Evolutionary conservation across 805 yeast genomes (phyloP), one percentile per base, ranked within the genome.

Genomic region (Torulaspora indica): DNA sequence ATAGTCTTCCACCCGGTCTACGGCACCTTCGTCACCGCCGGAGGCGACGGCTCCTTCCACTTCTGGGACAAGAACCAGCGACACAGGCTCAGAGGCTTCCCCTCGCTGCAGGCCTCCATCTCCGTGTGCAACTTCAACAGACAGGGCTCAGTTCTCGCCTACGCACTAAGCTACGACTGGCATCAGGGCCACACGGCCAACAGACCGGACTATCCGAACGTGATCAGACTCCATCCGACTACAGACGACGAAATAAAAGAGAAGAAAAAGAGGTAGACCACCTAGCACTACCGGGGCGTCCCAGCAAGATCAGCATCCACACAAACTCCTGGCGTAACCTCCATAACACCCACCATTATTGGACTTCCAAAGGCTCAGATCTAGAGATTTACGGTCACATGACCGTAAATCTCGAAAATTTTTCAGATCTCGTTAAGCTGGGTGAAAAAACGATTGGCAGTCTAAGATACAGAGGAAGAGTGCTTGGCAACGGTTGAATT

Each of bases 31-130:
- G 81, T 82, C 39, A 93, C 98, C 4, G 93, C 95, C 1, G 98
- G 98, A 9, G 77, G 93, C 18, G 98, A 93, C 66, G 98, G 98
- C 17, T 75, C 90, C 10, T 83, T 90, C 70, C 82, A 89, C 57
- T 84, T 87, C 70, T 93, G 98, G 98, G 98, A 93, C 65, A 88
- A 87, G 65, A 95, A 88, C 57, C 84, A 93, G 42, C 80, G 83
- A 61, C 95, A 85, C 61, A 76, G 98, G 56, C 76, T 93, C 53
- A 85, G 83, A 67, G 85, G 83, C 27, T 85, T 79, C 71, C 88
- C 95, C 4, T 67, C 77, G 8, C 71, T 82, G 12, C 76, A 75
- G 40, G 76, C 78, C 29, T 73, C 95, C 0, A 82, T 93, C 42
- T 75, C 95, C 0, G 80, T 84, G 30, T 76, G 89, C 1, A 80